Evolutionary conservation across 352 stramenopile genomes (phyloP).

Genomic region (Phytophthora ramorum): DNA sequence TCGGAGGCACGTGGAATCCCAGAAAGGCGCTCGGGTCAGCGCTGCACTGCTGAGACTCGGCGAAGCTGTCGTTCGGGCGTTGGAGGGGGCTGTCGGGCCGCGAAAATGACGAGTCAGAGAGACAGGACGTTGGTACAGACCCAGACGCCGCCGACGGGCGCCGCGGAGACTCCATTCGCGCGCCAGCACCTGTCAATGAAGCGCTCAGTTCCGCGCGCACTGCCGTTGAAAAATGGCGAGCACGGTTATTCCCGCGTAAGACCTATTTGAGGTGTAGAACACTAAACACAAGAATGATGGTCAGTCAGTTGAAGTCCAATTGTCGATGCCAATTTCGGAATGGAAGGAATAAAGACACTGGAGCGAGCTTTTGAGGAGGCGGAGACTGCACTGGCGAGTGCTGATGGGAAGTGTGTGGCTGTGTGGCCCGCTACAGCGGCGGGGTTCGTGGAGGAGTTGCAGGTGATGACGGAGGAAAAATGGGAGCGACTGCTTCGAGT

Average conservation of each 20-base stretch:
- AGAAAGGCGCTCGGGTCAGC: slow-evolving; percentile 67
- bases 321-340: not conserved
- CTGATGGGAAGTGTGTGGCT: not conserved
- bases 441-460: slow-evolving; percentile 28
- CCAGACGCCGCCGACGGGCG: not conserved
- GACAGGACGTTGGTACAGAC: slow-evolving; percentile 26
- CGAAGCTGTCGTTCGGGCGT: slow-evolving; percentile 46
- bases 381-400: not conserved
- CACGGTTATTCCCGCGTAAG: slow-evolving; percentile 18
- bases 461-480: slow-evolving; percentile 40
- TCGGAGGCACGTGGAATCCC: slow-evolving; percentile 36
- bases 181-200: not conserved
- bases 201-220: not conserved
- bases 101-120: slow-evolving; percentile 36
- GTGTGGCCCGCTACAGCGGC: slow-evolving; percentile 18
- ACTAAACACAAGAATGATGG: slow-evolving; percentile 11
- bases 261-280: not conserved
- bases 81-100: slow-evolving; percentile 21
- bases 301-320: slow-evolving; percentile 25
- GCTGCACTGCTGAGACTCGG: slow-evolving; percentile 63
- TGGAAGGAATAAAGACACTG: slow-evolving; percentile 2
- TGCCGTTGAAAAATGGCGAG: slow-evolving; percentile 15
- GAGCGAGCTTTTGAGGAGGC: slow-evolving; percentile 3
- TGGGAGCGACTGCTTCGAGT: slow-evolving; percentile 36
- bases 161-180: slow-evolving; percentile 15